Conservation (phyloP, 805 yeast species). For the Lachancea sp. region DNA sequence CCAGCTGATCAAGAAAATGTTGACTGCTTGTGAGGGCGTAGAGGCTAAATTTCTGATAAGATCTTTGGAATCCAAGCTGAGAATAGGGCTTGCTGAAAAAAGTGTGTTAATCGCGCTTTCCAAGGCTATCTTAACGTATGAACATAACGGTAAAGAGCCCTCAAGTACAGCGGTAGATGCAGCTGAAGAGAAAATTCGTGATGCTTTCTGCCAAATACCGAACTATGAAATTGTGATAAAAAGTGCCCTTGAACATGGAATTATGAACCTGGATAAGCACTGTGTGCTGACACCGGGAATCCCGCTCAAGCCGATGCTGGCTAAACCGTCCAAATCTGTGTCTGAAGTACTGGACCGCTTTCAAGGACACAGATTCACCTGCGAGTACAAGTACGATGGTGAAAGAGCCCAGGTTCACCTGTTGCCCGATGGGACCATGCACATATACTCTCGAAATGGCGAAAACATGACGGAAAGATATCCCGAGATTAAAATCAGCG, state of each 20-base stretch:
- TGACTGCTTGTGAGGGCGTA: slow-evolving; percentile 75
- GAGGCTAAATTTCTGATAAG: slow-evolving; percentile 91
- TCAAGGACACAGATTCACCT: slow-evolving; percentile 77
- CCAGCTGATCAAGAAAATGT: slow-evolving; percentile 69
- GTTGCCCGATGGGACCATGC: slow-evolving; percentile 55
- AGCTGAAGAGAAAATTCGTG: slow-evolving; percentile 76
- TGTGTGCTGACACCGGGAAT: slow-evolving; percentile 84
- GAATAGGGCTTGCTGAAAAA: slow-evolving; percentile 93
- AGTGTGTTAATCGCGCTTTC: slow-evolving; percentile 80
- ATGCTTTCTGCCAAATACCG: slow-evolving; percentile 85
- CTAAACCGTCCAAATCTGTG: slow-evolving; percentile 92
- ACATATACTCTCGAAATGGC: slow-evolving; percentile 86
- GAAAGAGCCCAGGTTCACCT: slow-evolving; percentile 94
- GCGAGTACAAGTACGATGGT: slow-evolving; percentile 97
- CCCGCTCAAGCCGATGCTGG: slow-evolving; percentile 96
- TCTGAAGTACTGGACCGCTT: slow-evolving; percentile 89
- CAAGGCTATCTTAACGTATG: slow-evolving; percentile 69
- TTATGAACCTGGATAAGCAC: slow-evolving; percentile 54
- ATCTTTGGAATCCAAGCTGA: slow-evolving; percentile 83
- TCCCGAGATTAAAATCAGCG: slow-evolving; percentile 78
- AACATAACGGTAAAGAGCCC: slow-evolving; percentile 35
- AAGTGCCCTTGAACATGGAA: slow-evolving; percentile 60
- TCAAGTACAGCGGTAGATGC: slow-evolving; percentile 42
- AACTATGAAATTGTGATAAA: slow-evolving; percentile 77
- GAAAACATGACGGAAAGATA: slow-evolving; percentile 96